A percentile compares a stretch with the other conserved stretches of the same genome.
Evolutionary conservation across 1,284 basidiomycete species (phyloP).

Genomic region (Xanthoconium separans): DNA sequence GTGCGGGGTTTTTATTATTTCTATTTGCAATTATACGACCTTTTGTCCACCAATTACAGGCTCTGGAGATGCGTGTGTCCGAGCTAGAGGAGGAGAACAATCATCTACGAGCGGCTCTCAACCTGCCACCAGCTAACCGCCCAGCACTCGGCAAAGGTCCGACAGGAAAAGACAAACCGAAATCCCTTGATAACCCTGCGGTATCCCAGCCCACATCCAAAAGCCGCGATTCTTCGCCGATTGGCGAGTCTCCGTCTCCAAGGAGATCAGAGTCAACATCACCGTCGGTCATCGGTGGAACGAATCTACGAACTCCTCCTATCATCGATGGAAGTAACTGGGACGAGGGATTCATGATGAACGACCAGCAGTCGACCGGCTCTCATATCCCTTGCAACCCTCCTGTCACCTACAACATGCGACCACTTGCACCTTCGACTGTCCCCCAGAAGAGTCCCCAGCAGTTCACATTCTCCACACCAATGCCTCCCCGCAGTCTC

Average conservation of each 20-base stretch:
- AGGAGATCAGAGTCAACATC: constrained; percentile 37
- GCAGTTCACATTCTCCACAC: constrained; percentile 35
- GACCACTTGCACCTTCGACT: constrained; percentile 28
- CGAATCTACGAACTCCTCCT: constrained; percentile 33
- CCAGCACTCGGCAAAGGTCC: constrained; percentile 75
- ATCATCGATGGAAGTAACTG: constrained; percentile 53
- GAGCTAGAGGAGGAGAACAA: constrained; percentile 86
- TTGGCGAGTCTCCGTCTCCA: constrained; percentile 48
- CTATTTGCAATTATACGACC: constrained; percentile 41
- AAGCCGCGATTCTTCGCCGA: constrained; percentile 41
- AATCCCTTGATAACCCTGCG: constrained; percentile 36
- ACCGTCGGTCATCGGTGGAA: constrained; percentile 34
- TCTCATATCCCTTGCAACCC: constrained; percentile 40
- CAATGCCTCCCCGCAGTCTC: constrained; percentile 30
- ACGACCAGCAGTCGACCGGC: constrained; percentile 42
- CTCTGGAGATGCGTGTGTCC: constrained; percentile 78
- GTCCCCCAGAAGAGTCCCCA: constrained; percentile 37
- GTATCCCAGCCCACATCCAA: constrained; percentile 34
- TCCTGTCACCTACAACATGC: constrained; percentile 41
- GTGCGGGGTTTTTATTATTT: constrained; percentile 44
- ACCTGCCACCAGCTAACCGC: constrained; percentile 72
- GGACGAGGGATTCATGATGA: constrained; percentile 57
- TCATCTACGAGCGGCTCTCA: constrained; percentile 72
- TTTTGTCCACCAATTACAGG: constrained; percentile 46
- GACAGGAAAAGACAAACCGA: constrained; percentile 79